Evolutionary conservation across 768 basidiomycete genomes (phyloP), one percentile per base, ranked within the genome.

Genomic region (Tephrocybe sp.): DNA sequence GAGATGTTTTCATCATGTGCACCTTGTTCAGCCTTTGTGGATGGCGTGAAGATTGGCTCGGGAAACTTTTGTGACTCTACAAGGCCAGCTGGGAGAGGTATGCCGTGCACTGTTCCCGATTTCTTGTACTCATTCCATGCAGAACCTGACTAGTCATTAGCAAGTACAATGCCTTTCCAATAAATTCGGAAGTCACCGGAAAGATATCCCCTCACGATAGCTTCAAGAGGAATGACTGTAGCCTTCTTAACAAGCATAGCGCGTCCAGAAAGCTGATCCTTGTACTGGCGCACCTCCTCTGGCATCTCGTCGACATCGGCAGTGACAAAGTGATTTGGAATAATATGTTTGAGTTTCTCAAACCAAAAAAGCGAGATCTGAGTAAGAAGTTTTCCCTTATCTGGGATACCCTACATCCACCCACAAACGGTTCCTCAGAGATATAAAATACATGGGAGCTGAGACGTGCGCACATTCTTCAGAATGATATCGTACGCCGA

Each of bases 401-500:
- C 84, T 13, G 96, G 94, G 53, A 99, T 92, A 6, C 93, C 95
- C 96, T 99, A 55, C 32, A 30, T 36, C 27, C n/a, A 26, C 52
- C 27, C 16, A 41, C n/a, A 47, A 35, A 30, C 34, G 9, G 31
- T 39, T 39, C n/a, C 48, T 54, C 43, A 59, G 53, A 34, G 32
- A 32, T 11, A 39, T 18, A 34, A 21, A 41, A 34, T 27, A 28
- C 15, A n/a, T n/a, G n/a, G n/a, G n/a, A n/a, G n/a, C 24, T 9
- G 49, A 32, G 21, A 54, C 49, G 50, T 49, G 76, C 91, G 60
- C 64, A 98, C 96, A 69, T 96, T 93, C 64, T 84, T 83, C 54
- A 99, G 79, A 62, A 98, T 86, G 58, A 97, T 88, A 76, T 99
- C 96, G 74, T 92, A 98, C 0, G 95, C 95, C 16, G 92, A 96